These are phyloP conservation scores for Phytophthora pluvialis DNA, from an alignment of 352 stramenopile genomes.

Conservation along the genomic window DNA sequence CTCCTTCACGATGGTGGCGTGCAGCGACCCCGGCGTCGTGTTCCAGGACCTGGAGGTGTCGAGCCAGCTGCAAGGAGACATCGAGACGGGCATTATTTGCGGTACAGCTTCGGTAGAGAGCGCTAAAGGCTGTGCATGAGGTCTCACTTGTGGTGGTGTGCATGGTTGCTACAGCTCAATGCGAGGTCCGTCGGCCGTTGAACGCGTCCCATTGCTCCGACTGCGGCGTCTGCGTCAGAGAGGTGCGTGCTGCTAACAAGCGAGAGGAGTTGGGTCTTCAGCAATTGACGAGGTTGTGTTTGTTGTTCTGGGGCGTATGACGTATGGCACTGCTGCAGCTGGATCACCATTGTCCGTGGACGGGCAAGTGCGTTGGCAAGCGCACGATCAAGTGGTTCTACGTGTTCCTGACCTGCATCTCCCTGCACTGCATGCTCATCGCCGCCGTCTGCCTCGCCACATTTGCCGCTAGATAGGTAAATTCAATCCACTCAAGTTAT, in stretches of 20 bases:
- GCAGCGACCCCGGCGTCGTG: slow-evolving; percentile 76
- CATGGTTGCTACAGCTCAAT: slow-evolving; percentile 58
- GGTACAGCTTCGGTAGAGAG: slow-evolving; percentile 37
- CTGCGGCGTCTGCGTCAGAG: slow-evolving; percentile 73
- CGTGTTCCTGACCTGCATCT: slow-evolving; percentile 74
- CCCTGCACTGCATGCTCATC: slow-evolving; percentile 69
- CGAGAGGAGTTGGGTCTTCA: not conserved
- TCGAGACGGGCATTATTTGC: slow-evolving; percentile 68
- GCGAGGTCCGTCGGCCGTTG: slow-evolving; percentile 69
- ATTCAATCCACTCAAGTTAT: not conserved
- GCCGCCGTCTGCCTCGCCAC: slow-evolving; percentile 47
- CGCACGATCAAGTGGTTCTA: slow-evolving; percentile 86
- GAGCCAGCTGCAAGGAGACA: slow-evolving; percentile 33
- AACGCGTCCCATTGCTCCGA: slow-evolving; percentile 83
- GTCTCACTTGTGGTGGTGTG: slow-evolving; percentile 3
- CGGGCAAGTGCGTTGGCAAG: slow-evolving; percentile 90
- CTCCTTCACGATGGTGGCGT: slow-evolving; percentile 82
- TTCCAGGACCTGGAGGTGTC: slow-evolving; percentile 51
- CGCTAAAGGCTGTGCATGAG: not conserved
- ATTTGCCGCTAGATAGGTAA: slow-evolving; percentile 32
- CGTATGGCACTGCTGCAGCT: slow-evolving; percentile 46
- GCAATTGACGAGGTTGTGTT: not conserved
- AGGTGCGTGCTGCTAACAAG: slow-evolving; percentile 39
- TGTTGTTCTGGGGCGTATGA: not conserved
- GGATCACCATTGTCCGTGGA: slow-evolving; percentile 94